Percentiles rank a stretch among this genome's conserved stretches.
phyloP scores from a whole-genome alignment of 1,284 basidiomycete species.

The Schizopora paradoxa region DNA sequence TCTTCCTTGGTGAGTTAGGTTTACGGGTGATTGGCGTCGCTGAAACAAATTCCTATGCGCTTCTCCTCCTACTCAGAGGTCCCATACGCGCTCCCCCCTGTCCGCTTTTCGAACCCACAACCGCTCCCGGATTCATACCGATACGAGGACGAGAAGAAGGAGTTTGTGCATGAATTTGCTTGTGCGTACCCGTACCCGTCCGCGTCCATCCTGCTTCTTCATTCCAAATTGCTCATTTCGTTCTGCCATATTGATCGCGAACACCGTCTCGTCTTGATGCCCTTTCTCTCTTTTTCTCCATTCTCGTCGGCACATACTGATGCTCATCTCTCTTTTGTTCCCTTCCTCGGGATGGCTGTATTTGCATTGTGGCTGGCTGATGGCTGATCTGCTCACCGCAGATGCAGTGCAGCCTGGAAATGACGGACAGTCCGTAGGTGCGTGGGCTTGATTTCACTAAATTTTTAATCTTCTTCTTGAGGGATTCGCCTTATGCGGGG shows the following conservation, averaged over 20 bases:
- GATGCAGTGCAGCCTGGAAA: constrained; percentile 57
- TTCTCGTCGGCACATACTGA: too few species aligned
- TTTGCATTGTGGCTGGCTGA: neutral
- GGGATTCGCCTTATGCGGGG: neutral
- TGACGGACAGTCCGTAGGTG: constrained; percentile 56
- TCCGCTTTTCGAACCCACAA: constrained; percentile 57
- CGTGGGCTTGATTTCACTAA: constrained; percentile 7
- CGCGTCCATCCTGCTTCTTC: too few species aligned
- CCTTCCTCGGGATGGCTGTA: too few species aligned
- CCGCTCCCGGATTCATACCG: constrained; percentile 46
- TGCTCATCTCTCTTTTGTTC: too few species aligned
- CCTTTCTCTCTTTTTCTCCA: too few species aligned
- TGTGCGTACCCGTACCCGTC: too few species aligned
- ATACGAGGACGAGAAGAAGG: constrained; percentile 45
- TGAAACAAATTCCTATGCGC: neutral
- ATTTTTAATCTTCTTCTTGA: constrained; percentile 1
- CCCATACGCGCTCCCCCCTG: constrained; percentile 62
- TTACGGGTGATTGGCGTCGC: neutral
- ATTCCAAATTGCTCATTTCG: too few species aligned
- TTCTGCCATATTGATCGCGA: too few species aligned
- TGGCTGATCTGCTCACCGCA: constrained; percentile 23
- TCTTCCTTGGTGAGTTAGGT: constrained; percentile 51
- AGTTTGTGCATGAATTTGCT: constrained; percentile 55
- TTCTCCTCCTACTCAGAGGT: constrained; percentile 43
- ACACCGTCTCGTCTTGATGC: too few species aligned